These are phyloP conservation scores for Schwanniomyces polymorphus DNA, from an alignment of 805 yeast species.

Conservation along the genomic window DNA sequence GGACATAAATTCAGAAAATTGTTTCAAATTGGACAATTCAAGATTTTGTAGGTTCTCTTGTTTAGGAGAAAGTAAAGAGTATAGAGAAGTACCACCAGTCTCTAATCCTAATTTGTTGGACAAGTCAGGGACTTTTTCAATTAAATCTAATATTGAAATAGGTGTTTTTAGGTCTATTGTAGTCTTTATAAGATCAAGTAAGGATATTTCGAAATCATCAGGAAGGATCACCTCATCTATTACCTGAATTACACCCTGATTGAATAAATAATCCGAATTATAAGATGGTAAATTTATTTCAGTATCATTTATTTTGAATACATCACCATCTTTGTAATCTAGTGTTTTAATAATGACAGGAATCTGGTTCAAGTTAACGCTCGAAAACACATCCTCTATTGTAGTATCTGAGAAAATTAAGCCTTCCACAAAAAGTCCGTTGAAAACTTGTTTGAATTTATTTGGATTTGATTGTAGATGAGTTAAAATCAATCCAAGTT, in stretches of 20 bases:
- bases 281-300: slow-evolving; percentile 26
- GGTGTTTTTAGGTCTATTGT: slow-evolving; percentile 41
- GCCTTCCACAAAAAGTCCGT: slow-evolving; percentile 60
- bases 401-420: slow-evolving; percentile 66
- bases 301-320: slow-evolving; percentile 30
- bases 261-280: slow-evolving; percentile 65
- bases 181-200: slow-evolving; percentile 55
- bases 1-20: slow-evolving; percentile 55
- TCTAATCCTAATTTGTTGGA: slow-evolving; percentile 39
- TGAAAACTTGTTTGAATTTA: slow-evolving; percentile 52
- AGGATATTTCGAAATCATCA: slow-evolving; percentile 47
- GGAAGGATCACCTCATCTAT: slow-evolving; percentile 61
- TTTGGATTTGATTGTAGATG: slow-evolving; percentile 55
- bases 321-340: slow-evolving; percentile 17
- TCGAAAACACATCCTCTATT: slow-evolving; percentile 9
- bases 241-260: slow-evolving; percentile 84
- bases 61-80: slow-evolving; percentile 74
- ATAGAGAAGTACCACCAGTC: slow-evolving; percentile 26
- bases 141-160: slow-evolving; percentile 42
- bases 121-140: slow-evolving; percentile 45
- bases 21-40: slow-evolving; percentile 46
- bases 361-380: slow-evolving; percentile 29
- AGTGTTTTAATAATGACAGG: slow-evolving; percentile 19
- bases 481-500: slow-evolving; percentile 56
- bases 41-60: slow-evolving; percentile 52